Percentiles rank a stretch among this genome's conserved stretches.
These are phyloP conservation scores for Trametes versicolor DNA, from an alignment of 1,284 basidiomycete species.

Conservation along the genomic window DNA sequence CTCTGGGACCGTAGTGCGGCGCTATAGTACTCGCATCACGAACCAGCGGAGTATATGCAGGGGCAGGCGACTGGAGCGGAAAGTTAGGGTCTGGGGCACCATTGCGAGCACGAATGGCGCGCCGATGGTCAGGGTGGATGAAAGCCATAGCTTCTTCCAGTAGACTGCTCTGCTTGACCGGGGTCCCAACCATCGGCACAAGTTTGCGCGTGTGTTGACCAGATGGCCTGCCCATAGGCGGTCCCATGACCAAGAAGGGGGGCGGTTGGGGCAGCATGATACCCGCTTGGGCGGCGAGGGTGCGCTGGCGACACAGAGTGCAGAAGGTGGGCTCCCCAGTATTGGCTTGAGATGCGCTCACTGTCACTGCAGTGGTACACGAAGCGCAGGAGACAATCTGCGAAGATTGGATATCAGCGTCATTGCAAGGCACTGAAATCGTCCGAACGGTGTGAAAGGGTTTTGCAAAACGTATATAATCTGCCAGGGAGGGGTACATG, in stretches of 20 bases:
- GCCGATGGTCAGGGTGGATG: conserved; percentile 27
- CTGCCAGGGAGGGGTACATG: too few relatives aligned
- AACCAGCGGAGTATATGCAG: neutral
- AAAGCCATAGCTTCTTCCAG: conserved; percentile 6
- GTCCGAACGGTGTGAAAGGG: too few relatives aligned
- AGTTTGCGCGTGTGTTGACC: neutral
- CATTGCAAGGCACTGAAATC: too few relatives aligned
- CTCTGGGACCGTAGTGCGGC: conserved; percentile 27
- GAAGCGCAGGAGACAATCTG: conserved; percentile 9
- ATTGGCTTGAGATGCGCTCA: neutral
- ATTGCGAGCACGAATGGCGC: conserved; percentile 6
- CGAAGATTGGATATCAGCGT: neutral
- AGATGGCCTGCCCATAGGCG: neutral
- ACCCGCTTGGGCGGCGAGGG: conserved; percentile 1
- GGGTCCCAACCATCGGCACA: neutral
- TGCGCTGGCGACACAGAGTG: neutral
- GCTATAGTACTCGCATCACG: neutral
- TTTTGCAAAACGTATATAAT: too few relatives aligned
- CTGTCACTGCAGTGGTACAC: neutral
- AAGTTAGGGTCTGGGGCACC: neutral
- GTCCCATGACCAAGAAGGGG: conserved; percentile 4
- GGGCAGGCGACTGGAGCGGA: neutral
- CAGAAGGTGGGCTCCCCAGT: neutral
- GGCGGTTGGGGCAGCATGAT: conserved; percentile 8
- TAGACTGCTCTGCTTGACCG: neutral